Conservation (phyloP, 345 rosid genomes). For the Zanthoxylum bungeanum region DNA sequence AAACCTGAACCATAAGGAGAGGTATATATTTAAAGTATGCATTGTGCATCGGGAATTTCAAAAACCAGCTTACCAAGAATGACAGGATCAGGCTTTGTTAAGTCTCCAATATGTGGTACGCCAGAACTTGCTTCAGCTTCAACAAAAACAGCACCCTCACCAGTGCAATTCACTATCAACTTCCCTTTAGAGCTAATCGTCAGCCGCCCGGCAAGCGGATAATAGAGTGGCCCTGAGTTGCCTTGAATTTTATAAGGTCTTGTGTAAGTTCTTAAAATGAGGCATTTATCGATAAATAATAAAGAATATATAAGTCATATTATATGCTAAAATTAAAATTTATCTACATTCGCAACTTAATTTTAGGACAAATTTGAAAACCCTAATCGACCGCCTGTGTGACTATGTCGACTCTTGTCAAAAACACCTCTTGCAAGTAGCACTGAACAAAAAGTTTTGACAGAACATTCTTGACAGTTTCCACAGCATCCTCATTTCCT, state of each 20-base stretch:
- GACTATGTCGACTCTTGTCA: no score
- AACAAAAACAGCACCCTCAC: slow-evolving; percentile 82
- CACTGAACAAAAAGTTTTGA: slow-evolving; percentile 67
- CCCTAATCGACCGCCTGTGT: no score
- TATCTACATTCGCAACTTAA: no score
- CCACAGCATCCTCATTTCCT: slow-evolving; percentile 62
- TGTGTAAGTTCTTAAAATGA: no score
- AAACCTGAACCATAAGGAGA: slow-evolving; percentile 70
- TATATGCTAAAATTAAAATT: no score
- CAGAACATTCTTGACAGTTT: slow-evolving; percentile 58
- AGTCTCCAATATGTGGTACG: slow-evolving; percentile 49
- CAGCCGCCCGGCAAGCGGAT: slow-evolving; percentile 75
- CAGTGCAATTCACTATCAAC: slow-evolving; percentile 70
- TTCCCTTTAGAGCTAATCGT: slow-evolving; percentile 71
- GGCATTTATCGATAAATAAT: no score
- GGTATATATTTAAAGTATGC: slow-evolving; percentile 87
- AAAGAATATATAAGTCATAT: no score
- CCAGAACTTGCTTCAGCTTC: slow-evolving; percentile 72
- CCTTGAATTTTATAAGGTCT: no score
- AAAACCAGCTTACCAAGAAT: slow-evolving; percentile 77
- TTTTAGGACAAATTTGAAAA: no score
- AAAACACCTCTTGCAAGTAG: no score
- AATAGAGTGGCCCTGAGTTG: no score
- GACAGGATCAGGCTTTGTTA: slow-evolving; percentile 59
- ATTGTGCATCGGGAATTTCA: slow-evolving; percentile 62